Evolutionary conservation across 2,329 filamentous ascomycete genomes (phyloP).

Genomic region (Trichoderma polysporum): DNA sequence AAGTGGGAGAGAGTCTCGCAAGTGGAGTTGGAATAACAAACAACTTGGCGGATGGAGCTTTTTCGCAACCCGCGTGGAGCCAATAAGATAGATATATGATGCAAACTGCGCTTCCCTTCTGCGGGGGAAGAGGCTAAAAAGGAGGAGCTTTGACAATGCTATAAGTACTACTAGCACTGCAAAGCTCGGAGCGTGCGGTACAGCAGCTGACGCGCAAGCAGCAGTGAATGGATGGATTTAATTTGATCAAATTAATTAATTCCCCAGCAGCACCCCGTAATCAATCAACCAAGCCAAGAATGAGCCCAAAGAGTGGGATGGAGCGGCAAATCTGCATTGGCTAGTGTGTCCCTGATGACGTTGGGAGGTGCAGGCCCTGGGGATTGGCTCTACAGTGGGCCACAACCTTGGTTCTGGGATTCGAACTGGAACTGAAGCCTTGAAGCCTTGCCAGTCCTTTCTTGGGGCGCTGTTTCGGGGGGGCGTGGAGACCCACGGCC

Average conservation of each 20-base stretch:
- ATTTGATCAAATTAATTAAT: too few species aligned
- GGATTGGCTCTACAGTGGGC: background rate
- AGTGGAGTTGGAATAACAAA: slow-evolving; percentile 6
- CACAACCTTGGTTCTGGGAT: background rate
- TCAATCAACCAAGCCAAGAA: background rate
- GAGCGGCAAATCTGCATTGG: background rate
- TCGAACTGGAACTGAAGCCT: too few species aligned
- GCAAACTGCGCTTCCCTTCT: background rate
- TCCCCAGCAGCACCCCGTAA: too few species aligned
- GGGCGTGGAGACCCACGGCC: background rate
- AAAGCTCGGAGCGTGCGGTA: background rate
- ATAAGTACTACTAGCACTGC: background rate
- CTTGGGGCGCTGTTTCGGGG: background rate
- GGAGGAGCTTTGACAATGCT: background rate
- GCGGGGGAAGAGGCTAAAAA: slow-evolving; percentile 2
- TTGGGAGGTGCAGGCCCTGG: background rate
- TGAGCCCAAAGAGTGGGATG: background rate
- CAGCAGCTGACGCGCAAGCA: background rate
- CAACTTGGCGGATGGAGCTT: background rate
- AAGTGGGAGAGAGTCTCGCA: background rate
- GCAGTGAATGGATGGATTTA: background rate
- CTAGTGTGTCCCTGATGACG: slow-evolving; percentile 18
- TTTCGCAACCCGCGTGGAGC: background rate
- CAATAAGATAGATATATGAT: slow-evolving; percentile 1
- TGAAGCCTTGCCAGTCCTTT: background rate